A percentile compares a stretch with the other conserved stretches of the same genome.
Evolutionary conservation across 345 rosid genomes (phyloP).

Genomic region (Nasturtium officinale): DNA sequence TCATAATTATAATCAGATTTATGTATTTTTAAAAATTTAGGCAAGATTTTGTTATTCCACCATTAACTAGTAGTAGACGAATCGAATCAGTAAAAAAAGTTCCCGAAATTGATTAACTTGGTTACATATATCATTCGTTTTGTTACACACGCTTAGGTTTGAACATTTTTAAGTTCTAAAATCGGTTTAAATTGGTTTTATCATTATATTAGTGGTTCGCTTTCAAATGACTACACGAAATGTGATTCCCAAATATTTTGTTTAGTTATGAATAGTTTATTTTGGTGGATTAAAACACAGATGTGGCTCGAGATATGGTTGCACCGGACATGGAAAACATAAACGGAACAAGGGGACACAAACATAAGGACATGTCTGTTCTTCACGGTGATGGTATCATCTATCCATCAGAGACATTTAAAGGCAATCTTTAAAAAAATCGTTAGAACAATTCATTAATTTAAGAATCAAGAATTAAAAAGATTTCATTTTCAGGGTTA

Average conservation of each 20-base stretch:
- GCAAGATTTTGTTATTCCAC: no score
- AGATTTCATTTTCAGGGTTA: constrained; percentile 45
- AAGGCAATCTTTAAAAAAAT: constrained; percentile 39
- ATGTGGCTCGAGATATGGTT: constrained; percentile 56
- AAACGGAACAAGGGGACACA: constrained; percentile 61
- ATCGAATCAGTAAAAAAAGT: no score
- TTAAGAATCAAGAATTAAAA: background rate
- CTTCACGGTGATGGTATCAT: constrained; percentile 67
- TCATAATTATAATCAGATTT: no score
- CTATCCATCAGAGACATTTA: constrained; percentile 62
- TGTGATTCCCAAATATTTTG: background rate
- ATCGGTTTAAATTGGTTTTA: background rate
- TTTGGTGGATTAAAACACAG: constrained; percentile 37
- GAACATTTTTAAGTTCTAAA: no score
- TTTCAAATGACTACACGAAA: no score
- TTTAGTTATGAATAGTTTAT: background rate
- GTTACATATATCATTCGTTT: background rate
- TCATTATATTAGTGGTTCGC: background rate
- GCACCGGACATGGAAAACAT: constrained; percentile 64
- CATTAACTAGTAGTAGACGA: no score
- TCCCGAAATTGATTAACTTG: background rate
- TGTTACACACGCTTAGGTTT: no score
- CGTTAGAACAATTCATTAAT: background rate
- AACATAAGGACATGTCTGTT: constrained; percentile 56
- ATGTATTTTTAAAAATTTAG: no score